These are phyloP conservation scores for Ampelocalamus luodianensis DNA, from an alignment of 176 grass and related monocot species.

Conservation along the genomic window DNA sequence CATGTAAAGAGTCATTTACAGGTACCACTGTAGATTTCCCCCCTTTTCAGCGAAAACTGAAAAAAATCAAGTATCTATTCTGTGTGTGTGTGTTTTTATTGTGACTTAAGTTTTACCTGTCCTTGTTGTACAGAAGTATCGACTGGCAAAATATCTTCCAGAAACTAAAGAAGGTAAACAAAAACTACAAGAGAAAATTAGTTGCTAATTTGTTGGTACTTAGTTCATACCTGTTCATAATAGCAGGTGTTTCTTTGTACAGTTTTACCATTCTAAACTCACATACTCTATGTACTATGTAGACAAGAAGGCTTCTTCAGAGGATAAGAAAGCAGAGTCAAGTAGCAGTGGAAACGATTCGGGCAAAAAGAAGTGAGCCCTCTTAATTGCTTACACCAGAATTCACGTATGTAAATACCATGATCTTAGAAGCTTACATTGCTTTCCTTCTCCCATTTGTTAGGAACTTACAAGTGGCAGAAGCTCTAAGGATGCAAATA, in stretches of 20 bases:
- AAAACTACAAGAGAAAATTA: not conserved
- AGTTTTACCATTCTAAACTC: constrained; percentile 1
- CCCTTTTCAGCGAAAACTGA: not conserved
- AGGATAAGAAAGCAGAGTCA: constrained; percentile 61
- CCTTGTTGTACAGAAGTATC: constrained; percentile 69
- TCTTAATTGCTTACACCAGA: constrained; percentile 1
- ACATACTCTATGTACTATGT: constrained; percentile 24
- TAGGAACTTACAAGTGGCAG: constrained; percentile 49
- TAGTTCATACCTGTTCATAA: not conserved
- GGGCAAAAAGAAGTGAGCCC: constrained; percentile 59
- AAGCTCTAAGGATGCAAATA: no score
- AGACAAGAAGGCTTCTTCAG: constrained; percentile 63
- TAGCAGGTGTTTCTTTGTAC: not conserved
- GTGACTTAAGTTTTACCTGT: not conserved
- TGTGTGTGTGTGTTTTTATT: not conserved
- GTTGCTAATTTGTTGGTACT: not conserved
- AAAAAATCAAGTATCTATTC: not conserved
- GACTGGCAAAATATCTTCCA: constrained; percentile 75
- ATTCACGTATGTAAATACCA: not conserved
- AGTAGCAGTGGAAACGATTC: constrained; percentile 43
- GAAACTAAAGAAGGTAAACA: constrained; percentile 76
- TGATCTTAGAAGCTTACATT: constrained; percentile 8
- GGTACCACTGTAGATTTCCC: constrained; percentile 35
- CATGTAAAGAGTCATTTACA: constrained; percentile 99
- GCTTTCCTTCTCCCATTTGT: not conserved